These are phyloP conservation scores for Wolfiporia cocos DNA, from an alignment of 1,284 basidiomycete genomes.

Conservation along the genomic window DNA sequence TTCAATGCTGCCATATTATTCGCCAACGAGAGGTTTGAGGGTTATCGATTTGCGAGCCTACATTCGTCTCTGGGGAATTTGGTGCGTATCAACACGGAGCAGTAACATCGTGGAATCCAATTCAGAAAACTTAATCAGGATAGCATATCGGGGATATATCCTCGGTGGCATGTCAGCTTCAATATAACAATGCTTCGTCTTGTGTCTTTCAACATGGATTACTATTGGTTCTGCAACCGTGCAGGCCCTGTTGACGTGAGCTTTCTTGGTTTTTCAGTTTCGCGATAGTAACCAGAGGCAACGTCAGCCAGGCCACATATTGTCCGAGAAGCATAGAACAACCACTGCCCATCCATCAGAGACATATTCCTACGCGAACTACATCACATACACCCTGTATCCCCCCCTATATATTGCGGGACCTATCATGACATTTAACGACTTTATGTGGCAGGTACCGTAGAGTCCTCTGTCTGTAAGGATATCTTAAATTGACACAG, in stretches of 20 bases:
- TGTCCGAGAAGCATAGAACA: slow-evolving; percentile 56
- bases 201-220: slow-evolving; percentile 91
- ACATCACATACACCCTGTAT: slow-evolving; percentile 78
- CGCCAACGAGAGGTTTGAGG: slow-evolving; percentile 71
- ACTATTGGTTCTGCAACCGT: slow-evolving; percentile 70
- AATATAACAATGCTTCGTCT: slow-evolving; percentile 97
- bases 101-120: too few species aligned
- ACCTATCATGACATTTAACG: slow-evolving; percentile 95
- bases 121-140: too few species aligned
- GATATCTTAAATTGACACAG: background rate
- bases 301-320: slow-evolving; percentile 25
- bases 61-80: slow-evolving; percentile 48
- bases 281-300: slow-evolving; percentile 3
- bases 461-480: slow-evolving; percentile 5
- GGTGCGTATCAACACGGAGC: slow-evolving; percentile 30
- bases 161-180: slow-evolving; percentile 92
- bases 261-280: background rate
- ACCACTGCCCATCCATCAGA: slow-evolving; percentile 36
- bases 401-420: slow-evolving; percentile 95
- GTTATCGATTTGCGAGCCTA: slow-evolving; percentile 65
- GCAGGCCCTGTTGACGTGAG: slow-evolving; percentile 38
- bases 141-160: slow-evolving; percentile 59
- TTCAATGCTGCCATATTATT: slow-evolving; percentile 79
- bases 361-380: slow-evolving; percentile 53
- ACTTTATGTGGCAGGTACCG: slow-evolving; percentile 86